These are phyloP conservation scores for Barbarea vulgaris DNA, from an alignment of 345 rosid genomes.

Conservation along the genomic window DNA sequence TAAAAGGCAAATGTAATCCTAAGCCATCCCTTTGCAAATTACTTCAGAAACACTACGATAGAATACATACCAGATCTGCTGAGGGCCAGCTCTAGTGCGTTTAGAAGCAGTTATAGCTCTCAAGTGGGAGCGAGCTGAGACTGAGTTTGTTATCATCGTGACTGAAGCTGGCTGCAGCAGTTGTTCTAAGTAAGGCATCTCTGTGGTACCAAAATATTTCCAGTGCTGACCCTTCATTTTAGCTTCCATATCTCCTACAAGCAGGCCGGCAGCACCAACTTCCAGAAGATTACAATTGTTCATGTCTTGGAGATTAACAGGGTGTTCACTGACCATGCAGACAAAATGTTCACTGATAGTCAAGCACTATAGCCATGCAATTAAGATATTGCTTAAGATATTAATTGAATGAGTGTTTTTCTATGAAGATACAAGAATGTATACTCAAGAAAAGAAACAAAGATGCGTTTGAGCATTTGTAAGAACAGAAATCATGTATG, in stretches of 20 bases:
- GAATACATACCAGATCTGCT: conserved; percentile 70
- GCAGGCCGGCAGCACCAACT: conserved; percentile 95
- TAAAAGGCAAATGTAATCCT: conserved; percentile 20
- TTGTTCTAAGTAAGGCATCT: conserved; percentile 95
- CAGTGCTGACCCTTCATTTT: conserved; percentile 92
- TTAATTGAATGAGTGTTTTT: conserved; percentile 12
- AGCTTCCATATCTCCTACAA: conserved; percentile 92
- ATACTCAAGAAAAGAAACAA: conserved; percentile 9
- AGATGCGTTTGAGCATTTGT: conserved; percentile 14
- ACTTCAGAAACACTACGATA: conserved; percentile 15
- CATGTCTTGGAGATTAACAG: conserved; percentile 65
- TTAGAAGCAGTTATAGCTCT: conserved; percentile 90
- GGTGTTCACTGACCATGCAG: conserved; percentile 49
- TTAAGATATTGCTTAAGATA: conserved; percentile 1
- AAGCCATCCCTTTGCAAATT: conserved; percentile 19
- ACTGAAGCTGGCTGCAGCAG: conserved; percentile 88
- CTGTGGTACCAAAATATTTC: conserved; percentile 88
- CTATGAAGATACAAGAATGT: conserved; percentile 1
- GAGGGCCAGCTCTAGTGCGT: conserved; percentile 80
- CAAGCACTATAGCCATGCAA: conserved; percentile 24
- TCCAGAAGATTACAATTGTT: conserved; percentile 76
- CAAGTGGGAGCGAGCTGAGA: conserved; percentile 75
- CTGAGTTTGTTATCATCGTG: conserved; percentile 70
- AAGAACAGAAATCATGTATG: conserved; percentile 18
- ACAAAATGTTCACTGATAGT: conserved; percentile 19